Evolutionary conservation across 352 stramenopile species (phyloP).

Genomic region (Nothophytophthora sp.): DNA sequence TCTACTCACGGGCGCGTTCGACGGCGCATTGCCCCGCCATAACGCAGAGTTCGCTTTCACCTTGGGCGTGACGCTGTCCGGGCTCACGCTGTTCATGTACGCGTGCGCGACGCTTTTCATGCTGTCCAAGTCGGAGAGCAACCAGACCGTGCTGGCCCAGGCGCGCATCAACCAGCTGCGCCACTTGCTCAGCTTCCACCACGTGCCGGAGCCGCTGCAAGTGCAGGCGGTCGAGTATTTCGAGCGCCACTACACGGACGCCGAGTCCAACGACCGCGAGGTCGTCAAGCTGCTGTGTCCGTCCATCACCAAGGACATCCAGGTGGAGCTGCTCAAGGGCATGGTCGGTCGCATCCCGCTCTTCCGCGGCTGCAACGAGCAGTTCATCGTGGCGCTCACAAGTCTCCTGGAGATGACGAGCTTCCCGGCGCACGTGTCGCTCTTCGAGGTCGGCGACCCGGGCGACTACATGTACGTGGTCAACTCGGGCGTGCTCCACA

Average conservation of each 20-base stretch:
- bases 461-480: conserved; percentile 81
- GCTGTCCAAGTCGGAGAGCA: conserved; percentile 69
- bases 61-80: conserved; percentile 42
- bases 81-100: conserved; percentile 64
- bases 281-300: conserved; percentile 67
- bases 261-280: conserved; percentile 67
- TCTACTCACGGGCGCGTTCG: conserved; percentile 52
- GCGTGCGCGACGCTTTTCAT: conserved; percentile 68
- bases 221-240: conserved; percentile 58
- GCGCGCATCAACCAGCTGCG: conserved; percentile 68
- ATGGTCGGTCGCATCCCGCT: conserved; percentile 62
- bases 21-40: conserved; percentile 40
- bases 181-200: conserved; percentile 66
- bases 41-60: conserved; percentile 51
- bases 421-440: conserved; percentile 48
- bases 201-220: conserved; percentile 52
- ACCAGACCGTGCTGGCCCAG: conserved; percentile 36
- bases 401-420: conserved; percentile 68
- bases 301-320: conserved; percentile 75
- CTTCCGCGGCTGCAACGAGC: conserved; percentile 58
- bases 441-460: conserved; percentile 56
- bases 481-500: conserved; percentile 58
- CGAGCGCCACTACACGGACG: conserved; percentile 66
- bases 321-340: conserved; percentile 63
- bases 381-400: conserved; percentile 69